These are phyloP conservation scores for Ophiocordyceps robertsii DNA, from an alignment of 2,329 filamentous ascomycete species.

Conservation along the genomic window DNA sequence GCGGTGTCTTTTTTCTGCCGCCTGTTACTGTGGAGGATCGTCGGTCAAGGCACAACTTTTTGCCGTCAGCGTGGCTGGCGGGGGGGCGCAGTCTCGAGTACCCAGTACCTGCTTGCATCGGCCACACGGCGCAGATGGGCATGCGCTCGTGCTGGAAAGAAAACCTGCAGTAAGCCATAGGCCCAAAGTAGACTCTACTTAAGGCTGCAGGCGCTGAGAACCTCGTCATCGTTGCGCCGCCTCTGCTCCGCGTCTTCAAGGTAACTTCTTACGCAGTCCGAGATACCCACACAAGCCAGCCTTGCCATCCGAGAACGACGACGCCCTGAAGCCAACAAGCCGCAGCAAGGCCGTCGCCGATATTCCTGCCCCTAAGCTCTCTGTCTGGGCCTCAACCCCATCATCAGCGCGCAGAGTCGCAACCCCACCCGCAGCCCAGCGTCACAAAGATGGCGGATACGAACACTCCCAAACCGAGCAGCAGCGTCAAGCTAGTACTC, in stretches of 20 bases:
- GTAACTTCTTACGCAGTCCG: conserved; percentile 3
- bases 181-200: background rate
- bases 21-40: background rate
- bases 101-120: background rate
- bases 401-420: background rate
- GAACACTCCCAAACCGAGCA: conserved; percentile 81
- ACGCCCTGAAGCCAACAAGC: background rate
- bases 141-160: too few relatives aligned
- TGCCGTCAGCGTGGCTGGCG: background rate
- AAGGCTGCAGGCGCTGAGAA: conserved; percentile 1
- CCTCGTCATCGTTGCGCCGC: conserved; percentile 16
- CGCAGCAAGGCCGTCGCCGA: background rate
- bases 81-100: background rate
- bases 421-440: background rate
- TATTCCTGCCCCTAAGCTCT: background rate
- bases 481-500: conserved; percentile 98
- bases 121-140: too few relatives aligned
- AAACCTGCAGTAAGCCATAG: too few relatives aligned
- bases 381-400: background rate
- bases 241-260: conserved; percentile 3
- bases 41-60: conserved; percentile 7
- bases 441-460: conserved; percentile 22
- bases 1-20: conserved; percentile 14
- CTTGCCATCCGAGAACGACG: conserved; percentile 1
- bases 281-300: background rate